Evolutionary conservation across 2,329 filamentous ascomycete genomes (phyloP).

Genomic region (Diplocarpon mali): DNA sequence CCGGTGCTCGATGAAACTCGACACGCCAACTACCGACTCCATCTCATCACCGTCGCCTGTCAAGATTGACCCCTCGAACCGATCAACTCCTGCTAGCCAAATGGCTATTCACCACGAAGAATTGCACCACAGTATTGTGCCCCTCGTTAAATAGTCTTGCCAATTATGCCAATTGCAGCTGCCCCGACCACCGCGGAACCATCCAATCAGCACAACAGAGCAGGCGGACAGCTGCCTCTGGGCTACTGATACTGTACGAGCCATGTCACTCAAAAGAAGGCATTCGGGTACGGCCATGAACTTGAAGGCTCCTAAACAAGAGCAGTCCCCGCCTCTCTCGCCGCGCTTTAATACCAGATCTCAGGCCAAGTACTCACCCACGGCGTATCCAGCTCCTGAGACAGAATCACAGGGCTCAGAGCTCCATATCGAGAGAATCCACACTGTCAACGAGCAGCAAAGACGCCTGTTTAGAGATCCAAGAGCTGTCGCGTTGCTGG

Average conservation of each 20-base stretch:
- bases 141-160: too few species aligned
- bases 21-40: too few species aligned
- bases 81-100: too few species aligned
- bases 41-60: too few species aligned
- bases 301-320: background rate
- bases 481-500: background rate
- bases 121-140: too few species aligned
- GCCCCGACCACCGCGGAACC: too few species aligned
- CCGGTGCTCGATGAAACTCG: too few species aligned
- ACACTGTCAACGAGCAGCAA: conserved; percentile 3
- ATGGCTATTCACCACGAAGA: too few species aligned
- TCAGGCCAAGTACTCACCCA: background rate
- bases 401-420: background rate
- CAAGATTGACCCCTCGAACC: too few species aligned
- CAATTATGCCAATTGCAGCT: too few species aligned
- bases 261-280: conserved; percentile 22
- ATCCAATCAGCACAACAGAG: too few species aligned
- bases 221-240: background rate
- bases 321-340: too few species aligned
- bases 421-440: background rate
- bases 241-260: conserved; percentile 17
- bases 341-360: background rate
- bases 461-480: conserved; percentile 3
- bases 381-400: background rate
- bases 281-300: conserved; percentile 24